Percentiles rank a stretch among this genome's conserved stretches.
phyloP scores from a whole-genome alignment of 106 monocot species.

The Dioscorea zingiberensis region DNA sequence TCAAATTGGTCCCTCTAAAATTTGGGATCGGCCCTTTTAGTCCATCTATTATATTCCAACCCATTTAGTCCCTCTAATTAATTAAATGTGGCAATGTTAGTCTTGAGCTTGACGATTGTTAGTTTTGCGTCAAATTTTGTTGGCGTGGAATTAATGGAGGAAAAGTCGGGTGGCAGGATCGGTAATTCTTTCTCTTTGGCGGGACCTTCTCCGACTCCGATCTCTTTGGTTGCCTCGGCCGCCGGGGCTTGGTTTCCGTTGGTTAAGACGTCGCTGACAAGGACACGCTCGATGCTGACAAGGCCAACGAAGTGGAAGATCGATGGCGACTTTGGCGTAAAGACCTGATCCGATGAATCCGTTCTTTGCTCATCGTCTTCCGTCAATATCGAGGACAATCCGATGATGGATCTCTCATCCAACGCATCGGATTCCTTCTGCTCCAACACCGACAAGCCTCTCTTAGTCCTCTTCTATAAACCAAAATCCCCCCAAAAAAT shows the following conservation, averaged over 20 bases:
- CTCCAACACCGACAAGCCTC: not conserved
- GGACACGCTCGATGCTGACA: not conserved
- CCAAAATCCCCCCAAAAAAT: not conserved
- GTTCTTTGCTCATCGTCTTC: not conserved
- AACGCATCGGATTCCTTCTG: not conserved
- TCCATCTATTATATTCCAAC: no score
- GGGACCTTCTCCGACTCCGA: not conserved
- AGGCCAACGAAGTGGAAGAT: constrained; percentile 1
- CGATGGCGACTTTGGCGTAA: not conserved
- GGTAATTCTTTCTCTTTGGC: not conserved
- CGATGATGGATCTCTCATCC: not conserved
- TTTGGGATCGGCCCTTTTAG: no score
- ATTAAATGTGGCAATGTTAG: no score
- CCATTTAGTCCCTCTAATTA: no score
- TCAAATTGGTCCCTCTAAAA: no score
- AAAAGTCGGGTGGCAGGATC: not conserved
- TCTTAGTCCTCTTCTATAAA: not conserved
- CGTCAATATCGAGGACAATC: not conserved
- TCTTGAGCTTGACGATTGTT: no score
- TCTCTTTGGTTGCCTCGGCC: not conserved
- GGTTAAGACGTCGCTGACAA: not conserved
- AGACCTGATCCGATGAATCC: not conserved
- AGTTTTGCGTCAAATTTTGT: no score
- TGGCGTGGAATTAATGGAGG: no score
- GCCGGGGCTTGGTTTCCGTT: not conserved